Evolutionary conservation across 116 monocot species (phyloP), one percentile per base, ranked within the genome.

Genomic region (Thalassia testudinum): DNA sequence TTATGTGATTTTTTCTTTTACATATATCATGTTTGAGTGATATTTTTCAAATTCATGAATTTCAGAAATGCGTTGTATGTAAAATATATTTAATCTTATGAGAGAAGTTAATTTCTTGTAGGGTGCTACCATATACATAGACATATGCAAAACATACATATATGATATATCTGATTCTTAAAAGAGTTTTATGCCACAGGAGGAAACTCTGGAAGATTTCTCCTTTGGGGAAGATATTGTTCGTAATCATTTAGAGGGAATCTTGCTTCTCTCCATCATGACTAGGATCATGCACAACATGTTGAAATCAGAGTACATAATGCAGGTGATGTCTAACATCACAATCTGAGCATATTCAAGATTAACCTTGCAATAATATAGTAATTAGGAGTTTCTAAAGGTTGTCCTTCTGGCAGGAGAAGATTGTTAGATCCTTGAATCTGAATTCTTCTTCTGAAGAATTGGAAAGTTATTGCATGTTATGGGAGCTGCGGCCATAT

Each of bases 401-500:
- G 3, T 25, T 27, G 16, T 60, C n/a, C 16, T 43, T 44, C 4
- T 52, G 54, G 56, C 62, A 91, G 91, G 78, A 77, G 64, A 76
- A 69, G 15, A 76, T 85, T 22, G 54, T 78, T 24, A 20, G 21
- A 2, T 71, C 76, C n/a, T 62, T 85, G 2, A 62, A 52, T 47
- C 27, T 66, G n/a, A 62, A 37, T 17, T 57, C 78, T 40, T 40
- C 78, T 52, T 74, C 59, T 10, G 71, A 72, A 50, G 74, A 85
- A 59, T 63, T 85, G 7, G 91, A 82, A 61, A 79, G 78, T 49
- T 91, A 91, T 62, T 76, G 78, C 56, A 58, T 73, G 22, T 75
- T 91, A 76, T 91, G 91, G 91, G 75, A 82, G 47, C 45, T 91
- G 56, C 69, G 74, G 26, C 91, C 91, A 23, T 78, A 72, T 38